phyloP scores from a whole-genome alignment of 805 yeast species.

The Lipomyces anomalus region DNA sequence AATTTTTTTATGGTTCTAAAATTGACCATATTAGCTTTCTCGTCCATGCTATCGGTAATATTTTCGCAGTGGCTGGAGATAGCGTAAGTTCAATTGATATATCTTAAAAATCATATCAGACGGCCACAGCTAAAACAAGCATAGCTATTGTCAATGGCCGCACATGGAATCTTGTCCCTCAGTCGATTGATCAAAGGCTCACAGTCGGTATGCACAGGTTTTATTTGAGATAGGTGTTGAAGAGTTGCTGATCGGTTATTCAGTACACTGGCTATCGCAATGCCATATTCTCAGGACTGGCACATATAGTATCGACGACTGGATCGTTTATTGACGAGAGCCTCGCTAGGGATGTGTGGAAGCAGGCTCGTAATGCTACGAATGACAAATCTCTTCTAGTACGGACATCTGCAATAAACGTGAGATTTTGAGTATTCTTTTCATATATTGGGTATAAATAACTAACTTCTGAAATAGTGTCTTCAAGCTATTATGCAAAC shows the following conservation, averaged over 20 bases:
- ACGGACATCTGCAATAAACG: conserved; percentile 30
- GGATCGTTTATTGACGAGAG: conserved; percentile 33
- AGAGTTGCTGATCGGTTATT: too few relatives aligned
- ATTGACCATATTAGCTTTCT: conserved; percentile 17
- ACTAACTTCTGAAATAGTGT: conserved; percentile 6
- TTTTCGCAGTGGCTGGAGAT: conserved; percentile 29
- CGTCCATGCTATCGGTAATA: conserved; percentile 27
- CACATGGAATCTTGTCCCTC: conserved; percentile 30
- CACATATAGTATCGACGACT: conserved; percentile 22
- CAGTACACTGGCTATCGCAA: conserved; percentile 29
- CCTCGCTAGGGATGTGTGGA: conserved; percentile 31
- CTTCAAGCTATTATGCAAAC: conserved; percentile 16
- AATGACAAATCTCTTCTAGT: conserved; percentile 31
- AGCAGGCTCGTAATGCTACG: conserved; percentile 27
- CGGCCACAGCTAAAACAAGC: conserved; percentile 1
- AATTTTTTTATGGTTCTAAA: neutral
- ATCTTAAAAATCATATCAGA: too few relatives aligned
- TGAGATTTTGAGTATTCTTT: conserved; percentile 26
- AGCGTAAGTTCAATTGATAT: conserved; percentile 24
- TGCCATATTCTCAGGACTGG: conserved; percentile 25
- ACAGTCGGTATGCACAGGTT: neutral
- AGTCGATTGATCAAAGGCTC: conserved; percentile 27
- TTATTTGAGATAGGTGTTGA: neutral
- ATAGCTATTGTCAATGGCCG: conserved; percentile 32
- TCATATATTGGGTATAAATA: neutral